Conservation (phyloP, 257 asterid genomes). For the Nicotiana sylvestris region DNA sequence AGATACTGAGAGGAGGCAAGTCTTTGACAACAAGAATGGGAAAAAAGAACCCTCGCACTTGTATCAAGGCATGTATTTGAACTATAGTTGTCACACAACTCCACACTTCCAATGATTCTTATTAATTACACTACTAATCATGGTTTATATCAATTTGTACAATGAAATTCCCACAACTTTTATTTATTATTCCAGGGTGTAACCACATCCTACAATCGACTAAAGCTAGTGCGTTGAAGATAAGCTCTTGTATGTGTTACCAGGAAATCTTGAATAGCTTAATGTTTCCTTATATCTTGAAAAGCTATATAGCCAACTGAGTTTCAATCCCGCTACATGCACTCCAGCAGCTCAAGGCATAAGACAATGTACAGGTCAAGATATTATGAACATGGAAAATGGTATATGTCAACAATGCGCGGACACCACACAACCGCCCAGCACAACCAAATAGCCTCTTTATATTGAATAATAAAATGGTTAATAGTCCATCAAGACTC, state of each 20-base stretch:
- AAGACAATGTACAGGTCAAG: background rate
- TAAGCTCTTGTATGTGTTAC: background rate
- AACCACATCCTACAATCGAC: background rate
- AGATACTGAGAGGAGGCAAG: background rate
- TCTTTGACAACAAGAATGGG: background rate
- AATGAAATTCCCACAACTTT: background rate
- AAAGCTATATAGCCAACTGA: background rate
- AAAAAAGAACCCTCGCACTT: background rate
- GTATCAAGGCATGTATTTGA: background rate
- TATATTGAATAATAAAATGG: background rate
- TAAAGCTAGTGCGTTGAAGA: background rate
- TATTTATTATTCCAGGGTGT: background rate
- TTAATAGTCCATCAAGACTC: background rate
- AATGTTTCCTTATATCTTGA: background rate
- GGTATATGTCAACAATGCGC: background rate
- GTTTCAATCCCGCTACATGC: background rate
- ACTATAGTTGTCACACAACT: background rate
- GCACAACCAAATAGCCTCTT: background rate
- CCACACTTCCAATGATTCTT: background rate
- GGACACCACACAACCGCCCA: background rate
- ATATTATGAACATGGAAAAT: background rate
- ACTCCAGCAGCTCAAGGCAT: background rate
- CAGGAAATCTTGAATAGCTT: background rate
- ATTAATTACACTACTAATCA: background rate
- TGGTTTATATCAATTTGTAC: background rate